Evolutionary conservation across 129 eudicot species (phyloP).

Genomic region (Arctium minus): DNA sequence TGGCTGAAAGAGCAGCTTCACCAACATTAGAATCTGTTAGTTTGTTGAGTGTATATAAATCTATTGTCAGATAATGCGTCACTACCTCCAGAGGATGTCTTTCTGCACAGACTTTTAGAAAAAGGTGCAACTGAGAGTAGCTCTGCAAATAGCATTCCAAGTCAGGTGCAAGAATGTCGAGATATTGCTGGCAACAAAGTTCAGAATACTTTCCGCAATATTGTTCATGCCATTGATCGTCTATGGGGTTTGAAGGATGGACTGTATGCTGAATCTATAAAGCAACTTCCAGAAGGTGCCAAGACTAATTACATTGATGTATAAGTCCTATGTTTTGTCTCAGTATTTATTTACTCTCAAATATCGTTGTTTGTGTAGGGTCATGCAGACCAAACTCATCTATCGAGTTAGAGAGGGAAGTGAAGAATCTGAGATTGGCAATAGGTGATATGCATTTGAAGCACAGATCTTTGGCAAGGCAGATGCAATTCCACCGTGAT

Average conservation of each 20-base stretch:
- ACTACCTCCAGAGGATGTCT: slow-evolving; percentile 51
- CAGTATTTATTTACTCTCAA: neutral
- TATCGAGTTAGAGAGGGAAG: slow-evolving; percentile 51
- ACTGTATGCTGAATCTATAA: slow-evolving; percentile 42
- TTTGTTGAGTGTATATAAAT: neutral
- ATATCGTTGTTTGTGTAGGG: slow-evolving; percentile 40
- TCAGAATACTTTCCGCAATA: slow-evolving; percentile 46
- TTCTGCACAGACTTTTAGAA: slow-evolving; percentile 64
- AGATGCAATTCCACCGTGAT: slow-evolving; percentile 66
- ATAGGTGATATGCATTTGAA: slow-evolving; percentile 68
- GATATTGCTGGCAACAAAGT: slow-evolving; percentile 38
- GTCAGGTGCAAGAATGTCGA: slow-evolving; percentile 41
- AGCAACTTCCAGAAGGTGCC: slow-evolving; percentile 55
- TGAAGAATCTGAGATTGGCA: slow-evolving; percentile 49
- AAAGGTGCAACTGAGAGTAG: slow-evolving; percentile 89
- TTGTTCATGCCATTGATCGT: slow-evolving; percentile 50
- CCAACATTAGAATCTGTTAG: neutral
- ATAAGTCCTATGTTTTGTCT: neutral
- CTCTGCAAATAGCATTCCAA: slow-evolving; percentile 32
- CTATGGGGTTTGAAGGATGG: slow-evolving; percentile 55
- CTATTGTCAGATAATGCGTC: slow-evolving; percentile 45
- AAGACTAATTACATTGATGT: slow-evolving; percentile 19
- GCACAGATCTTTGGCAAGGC: slow-evolving; percentile 64
- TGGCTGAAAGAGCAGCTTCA: neutral
- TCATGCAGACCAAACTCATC: slow-evolving; percentile 41